Evolutionary conservation across 371 early-diverging fungal species (phyloP).

Genomic region (Apophysomyces sp.): DNA sequence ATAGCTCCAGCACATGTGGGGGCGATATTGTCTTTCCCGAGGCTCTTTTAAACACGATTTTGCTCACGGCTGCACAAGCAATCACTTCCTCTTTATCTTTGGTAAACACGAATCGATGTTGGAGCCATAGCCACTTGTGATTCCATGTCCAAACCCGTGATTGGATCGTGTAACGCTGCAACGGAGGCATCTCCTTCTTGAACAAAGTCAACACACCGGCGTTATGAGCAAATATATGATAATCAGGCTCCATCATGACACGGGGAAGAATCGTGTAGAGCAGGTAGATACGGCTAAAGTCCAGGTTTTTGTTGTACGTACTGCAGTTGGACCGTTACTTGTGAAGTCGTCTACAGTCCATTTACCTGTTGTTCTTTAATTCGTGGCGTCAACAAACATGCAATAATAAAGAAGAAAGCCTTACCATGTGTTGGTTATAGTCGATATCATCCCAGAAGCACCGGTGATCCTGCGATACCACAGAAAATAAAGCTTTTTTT

Average conservation of each 20-base stretch:
- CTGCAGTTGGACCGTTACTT: constrained; percentile 19
- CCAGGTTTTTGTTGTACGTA: constrained; percentile 58
- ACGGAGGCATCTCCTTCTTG: constrained; percentile 55
- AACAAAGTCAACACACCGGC: constrained; percentile 46
- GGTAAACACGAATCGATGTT: constrained; percentile 35
- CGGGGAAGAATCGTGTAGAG: constrained; percentile 42
- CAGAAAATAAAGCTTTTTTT: constrained; percentile 29
- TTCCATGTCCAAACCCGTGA: constrained; percentile 59
- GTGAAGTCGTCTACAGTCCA: neutral
- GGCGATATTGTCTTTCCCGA: constrained; percentile 45
- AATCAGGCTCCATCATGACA: constrained; percentile 39
- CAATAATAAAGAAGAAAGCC: too few relatives aligned
- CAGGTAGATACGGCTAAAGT: constrained; percentile 51
- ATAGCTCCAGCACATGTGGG: constrained; percentile 24
- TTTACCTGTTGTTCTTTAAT: constrained; percentile 38
- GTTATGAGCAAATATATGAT: constrained; percentile 31
- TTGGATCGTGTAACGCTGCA: constrained; percentile 50
- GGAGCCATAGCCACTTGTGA: constrained; percentile 52
- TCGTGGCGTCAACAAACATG: neutral
- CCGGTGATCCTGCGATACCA: constrained; percentile 29
- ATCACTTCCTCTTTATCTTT: constrained; percentile 13
- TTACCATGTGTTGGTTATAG: constrained; percentile 50
- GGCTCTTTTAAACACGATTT: constrained; percentile 42
- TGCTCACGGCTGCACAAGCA: constrained; percentile 33
- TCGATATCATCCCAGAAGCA: constrained; percentile 47